Conservation (phyloP, 257 asterid genomes). For the Plantago elongata region DNA sequence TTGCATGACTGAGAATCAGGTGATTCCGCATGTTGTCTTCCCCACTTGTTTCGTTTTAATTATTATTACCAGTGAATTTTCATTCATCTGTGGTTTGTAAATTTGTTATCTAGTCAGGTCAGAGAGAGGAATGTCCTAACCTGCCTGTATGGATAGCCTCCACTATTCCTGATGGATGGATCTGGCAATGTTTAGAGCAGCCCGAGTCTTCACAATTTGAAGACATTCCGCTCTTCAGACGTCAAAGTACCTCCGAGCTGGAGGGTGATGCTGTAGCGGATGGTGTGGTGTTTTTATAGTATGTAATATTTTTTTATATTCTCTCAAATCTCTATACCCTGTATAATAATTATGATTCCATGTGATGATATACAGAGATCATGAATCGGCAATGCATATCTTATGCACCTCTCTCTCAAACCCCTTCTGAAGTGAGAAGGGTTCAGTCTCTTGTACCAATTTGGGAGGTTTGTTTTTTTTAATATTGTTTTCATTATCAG, state of each 20-base stretch:
- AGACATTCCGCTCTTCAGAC: conserved; percentile 41
- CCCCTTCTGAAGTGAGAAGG: conserved; percentile 61
- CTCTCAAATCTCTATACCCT: conserved; percentile 17
- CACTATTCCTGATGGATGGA: conserved; percentile 79
- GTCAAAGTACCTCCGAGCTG: conserved; percentile 78
- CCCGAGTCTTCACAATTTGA: conserved; percentile 36
- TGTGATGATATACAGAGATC: conserved; percentile 50
- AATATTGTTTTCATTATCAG: conserved; percentile 12
- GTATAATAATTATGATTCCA: conserved; percentile 12
- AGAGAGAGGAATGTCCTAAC: conserved; percentile 29
- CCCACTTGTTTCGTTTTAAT: conserved; percentile 8
- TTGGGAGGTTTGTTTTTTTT: conserved; percentile 75
- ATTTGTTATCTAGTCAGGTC: conserved; percentile 56
- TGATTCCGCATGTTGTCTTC: conserved; percentile 24
- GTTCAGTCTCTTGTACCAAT: conserved; percentile 92
- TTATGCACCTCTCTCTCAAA: conserved; percentile 64
- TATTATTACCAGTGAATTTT: neutral
- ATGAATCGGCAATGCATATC: conserved; percentile 63
- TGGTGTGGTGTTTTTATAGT: conserved; percentile 43
- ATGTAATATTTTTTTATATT: conserved; percentile 15
- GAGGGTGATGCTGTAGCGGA: conserved; percentile 89
- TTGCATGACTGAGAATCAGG: conserved; percentile 41
- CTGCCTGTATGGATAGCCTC: conserved; percentile 69
- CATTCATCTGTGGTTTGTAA: conserved; percentile 18
- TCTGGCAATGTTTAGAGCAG: conserved; percentile 51